These are phyloP conservation scores for Phytophthora pisi DNA, from an alignment of 352 stramenopile species.

Conservation along the genomic window DNA sequence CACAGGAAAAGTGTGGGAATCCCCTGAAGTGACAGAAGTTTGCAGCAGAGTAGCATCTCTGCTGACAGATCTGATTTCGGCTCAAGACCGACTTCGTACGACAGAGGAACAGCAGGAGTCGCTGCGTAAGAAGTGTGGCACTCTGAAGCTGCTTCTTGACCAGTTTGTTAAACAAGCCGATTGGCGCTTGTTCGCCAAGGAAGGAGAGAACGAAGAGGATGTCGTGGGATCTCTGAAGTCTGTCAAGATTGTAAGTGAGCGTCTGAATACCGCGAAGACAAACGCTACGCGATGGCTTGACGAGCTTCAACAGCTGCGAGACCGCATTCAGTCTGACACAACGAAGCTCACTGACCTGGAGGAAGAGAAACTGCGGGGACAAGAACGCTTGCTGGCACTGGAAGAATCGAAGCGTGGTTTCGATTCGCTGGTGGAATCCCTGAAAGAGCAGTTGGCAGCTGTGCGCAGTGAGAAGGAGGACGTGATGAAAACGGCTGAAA, in stretches of 20 bases:
- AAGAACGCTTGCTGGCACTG: constrained; percentile 21
- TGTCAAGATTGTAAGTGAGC: constrained; percentile 11
- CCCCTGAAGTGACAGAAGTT: constrained; percentile 21
- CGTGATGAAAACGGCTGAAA: constrained; percentile 17
- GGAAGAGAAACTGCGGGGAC: constrained; percentile 23
- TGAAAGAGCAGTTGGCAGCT: constrained; percentile 31
- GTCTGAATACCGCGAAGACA: constrained; percentile 17
- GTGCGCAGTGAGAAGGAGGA: constrained; percentile 27
- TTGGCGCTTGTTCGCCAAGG: constrained; percentile 30
- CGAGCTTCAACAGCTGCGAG: constrained; percentile 27
- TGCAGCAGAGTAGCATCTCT: constrained; percentile 12
- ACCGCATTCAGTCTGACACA: constrained; percentile 8
- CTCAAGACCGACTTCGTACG: constrained; percentile 17
- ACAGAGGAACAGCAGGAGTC: constrained; percentile 21
- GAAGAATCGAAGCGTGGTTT: constrained; percentile 27
- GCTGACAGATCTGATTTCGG: constrained; percentile 15
- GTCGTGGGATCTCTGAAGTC: constrained; percentile 3
- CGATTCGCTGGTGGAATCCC: constrained; percentile 24
- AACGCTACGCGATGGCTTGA: constrained; percentile 32
- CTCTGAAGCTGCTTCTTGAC: constrained; percentile 23
- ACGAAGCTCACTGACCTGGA: constrained; percentile 17
- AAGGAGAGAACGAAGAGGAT: constrained; percentile 16
- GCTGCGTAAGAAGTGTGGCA: constrained; percentile 9
- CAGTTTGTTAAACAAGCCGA: constrained; percentile 29
- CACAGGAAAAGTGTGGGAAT: constrained; percentile 21